A percentile compares a stretch with the other conserved stretches of the same genome.
These are phyloP conservation scores for Trichoderma sp. DNA, from an alignment of 2,329 filamentous ascomycete species.

Conservation along the genomic window DNA sequence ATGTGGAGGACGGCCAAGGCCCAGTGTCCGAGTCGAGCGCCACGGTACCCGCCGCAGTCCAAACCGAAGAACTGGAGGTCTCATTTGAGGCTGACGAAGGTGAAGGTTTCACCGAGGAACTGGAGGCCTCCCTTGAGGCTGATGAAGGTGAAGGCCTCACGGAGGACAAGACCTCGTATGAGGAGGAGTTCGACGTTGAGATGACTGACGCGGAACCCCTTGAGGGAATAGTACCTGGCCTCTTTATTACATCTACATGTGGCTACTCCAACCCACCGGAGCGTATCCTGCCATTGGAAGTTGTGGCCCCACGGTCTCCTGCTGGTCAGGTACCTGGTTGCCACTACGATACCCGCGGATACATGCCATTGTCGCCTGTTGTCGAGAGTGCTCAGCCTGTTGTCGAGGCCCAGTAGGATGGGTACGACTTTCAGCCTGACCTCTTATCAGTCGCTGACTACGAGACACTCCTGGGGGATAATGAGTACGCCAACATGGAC, in stretches of 20 bases:
- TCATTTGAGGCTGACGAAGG: not conserved
- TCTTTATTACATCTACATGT: not conserved
- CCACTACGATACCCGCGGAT: conserved; percentile 15
- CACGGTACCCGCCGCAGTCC: conserved; percentile 8
- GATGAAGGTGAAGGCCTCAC: conserved; percentile 10
- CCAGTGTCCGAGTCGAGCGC: not conserved
- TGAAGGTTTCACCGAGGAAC: conserved; percentile 13
- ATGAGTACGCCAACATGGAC: conserved; percentile 5
- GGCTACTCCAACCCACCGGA: not conserved
- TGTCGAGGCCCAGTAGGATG: conserved; percentile 20
- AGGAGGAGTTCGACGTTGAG: conserved; percentile 14
- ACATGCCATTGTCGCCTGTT: conserved; percentile 8
- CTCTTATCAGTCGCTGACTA: conserved; percentile 3
- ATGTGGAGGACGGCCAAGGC: conserved; percentile 7
- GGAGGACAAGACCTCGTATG: conserved; percentile 10
- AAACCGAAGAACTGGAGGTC: conserved; percentile 3
- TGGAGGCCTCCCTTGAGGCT: not conserved
- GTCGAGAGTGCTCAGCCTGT: not conserved
- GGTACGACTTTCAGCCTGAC: not conserved
- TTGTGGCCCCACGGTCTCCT: not conserved
- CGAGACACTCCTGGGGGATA: not conserved
- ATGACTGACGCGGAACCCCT: not conserved
- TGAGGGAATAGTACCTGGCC: conserved; percentile 8
- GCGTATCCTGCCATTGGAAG: conserved; percentile 18
- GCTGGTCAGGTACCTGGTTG: conserved; percentile 4